phyloP scores from a whole-genome alignment of 495 filamentous ascomycete species.

The Oidiodendron maius region DNA sequence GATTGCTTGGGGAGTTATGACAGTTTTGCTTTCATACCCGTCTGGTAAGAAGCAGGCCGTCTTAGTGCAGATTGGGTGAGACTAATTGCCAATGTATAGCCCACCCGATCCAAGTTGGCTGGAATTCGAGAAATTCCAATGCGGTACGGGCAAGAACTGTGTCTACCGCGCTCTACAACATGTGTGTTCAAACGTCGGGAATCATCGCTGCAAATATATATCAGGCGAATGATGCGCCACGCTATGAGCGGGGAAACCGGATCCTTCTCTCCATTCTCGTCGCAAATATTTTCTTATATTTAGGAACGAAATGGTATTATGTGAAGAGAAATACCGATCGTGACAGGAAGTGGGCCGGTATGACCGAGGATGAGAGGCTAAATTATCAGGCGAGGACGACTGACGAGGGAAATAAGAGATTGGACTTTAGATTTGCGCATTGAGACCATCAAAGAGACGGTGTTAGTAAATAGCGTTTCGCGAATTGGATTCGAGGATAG shows the following conservation, averaged over 20 bases:
- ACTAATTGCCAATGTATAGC: conserved; percentile 54
- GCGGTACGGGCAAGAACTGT: conserved; percentile 23
- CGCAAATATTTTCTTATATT: conserved; percentile 25
- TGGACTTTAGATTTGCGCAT: conserved; percentile 43
- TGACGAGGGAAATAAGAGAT: conserved; percentile 35
- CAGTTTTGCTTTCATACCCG: conserved; percentile 49
- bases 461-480: neutral
- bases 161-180: conserved; percentile 45
- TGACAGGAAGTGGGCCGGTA: conserved; percentile 29
- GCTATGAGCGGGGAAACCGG: conserved; percentile 38
- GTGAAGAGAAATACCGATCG: conserved; percentile 36
- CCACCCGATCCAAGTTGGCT: conserved; percentile 57
- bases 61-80: conserved; percentile 20
- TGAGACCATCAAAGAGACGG: conserved; percentile 11
- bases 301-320: conserved; percentile 37
- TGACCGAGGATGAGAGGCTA: conserved; percentile 32
- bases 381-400: conserved; percentile 33
- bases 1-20: conserved; percentile 53
- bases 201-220: conserved; percentile 50
- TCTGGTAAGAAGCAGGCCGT: conserved; percentile 34
- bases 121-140: conserved; percentile 45
- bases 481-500: neutral
- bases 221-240: conserved; percentile 45
- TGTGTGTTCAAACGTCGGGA: conserved; percentile 52
- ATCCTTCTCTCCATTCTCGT: conserved; percentile 21